Conservation (phyloP, 257 asterid species). For the Plantago ovata region DNA sequence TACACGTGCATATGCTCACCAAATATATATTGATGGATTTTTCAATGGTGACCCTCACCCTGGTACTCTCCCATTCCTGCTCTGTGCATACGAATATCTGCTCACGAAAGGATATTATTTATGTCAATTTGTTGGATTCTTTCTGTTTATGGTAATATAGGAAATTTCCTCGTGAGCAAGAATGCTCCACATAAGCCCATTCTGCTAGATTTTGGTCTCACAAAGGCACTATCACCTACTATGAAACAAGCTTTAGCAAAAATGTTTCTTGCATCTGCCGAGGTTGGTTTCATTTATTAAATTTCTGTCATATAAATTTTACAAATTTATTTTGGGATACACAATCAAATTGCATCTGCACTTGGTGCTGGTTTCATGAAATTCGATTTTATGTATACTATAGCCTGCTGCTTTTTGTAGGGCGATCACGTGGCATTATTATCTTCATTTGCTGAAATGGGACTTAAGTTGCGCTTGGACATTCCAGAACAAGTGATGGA, state of each 20-base stretch:
- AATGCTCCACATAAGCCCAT: conserved; percentile 90
- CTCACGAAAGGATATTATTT: conserved; percentile 1
- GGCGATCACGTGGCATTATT: conserved; percentile 95
- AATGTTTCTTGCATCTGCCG: conserved; percentile 96
- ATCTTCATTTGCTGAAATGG: conserved; percentile 92
- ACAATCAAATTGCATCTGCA: neutral
- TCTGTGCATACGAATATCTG: neutral
- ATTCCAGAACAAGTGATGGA: conserved; percentile 97
- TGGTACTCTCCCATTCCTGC: conserved; percentile 36
- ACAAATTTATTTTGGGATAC: too few relatives aligned
- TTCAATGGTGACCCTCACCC: conserved; percentile 99
- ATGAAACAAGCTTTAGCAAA: conserved; percentile 88
- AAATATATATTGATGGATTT: conserved; percentile 93
- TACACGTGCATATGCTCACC: conserved; percentile 98
- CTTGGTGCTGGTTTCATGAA: neutral
- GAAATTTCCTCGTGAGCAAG: conserved; percentile 96
- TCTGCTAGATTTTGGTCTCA: conserved; percentile 94
- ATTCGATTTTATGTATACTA: too few relatives aligned
- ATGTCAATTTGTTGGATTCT: conserved; percentile 11
- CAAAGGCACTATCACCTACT: conserved; percentile 68
- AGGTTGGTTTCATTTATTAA: conserved; percentile 47
- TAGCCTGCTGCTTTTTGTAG: conserved; percentile 39
- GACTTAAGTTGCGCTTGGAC: conserved; percentile 89
- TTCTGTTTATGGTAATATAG: conserved; percentile 38
- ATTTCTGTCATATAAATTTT: conserved; percentile 7